Evolutionary conservation across 225 moss, liverwort and hornwort species (phyloP).

Genomic region (Asterella californica): DNA sequence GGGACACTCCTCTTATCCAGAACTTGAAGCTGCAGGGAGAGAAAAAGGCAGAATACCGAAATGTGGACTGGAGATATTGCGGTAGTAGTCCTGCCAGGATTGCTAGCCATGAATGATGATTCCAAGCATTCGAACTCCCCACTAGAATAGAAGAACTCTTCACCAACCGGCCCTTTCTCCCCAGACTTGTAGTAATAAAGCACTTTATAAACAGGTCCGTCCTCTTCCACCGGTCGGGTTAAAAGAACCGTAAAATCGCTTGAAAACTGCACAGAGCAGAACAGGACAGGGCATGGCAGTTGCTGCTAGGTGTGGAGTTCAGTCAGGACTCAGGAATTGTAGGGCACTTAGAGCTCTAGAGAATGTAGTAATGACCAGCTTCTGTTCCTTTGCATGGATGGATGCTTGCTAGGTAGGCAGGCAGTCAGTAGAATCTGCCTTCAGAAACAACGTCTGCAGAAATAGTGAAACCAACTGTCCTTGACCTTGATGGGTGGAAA

Average conservation of each 20-base stretch:
- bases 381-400: background rate
- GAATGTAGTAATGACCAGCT: background rate
- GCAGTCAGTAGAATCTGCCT: background rate
- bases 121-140: too few relatives aligned
- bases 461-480: background rate
- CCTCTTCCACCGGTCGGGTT: too few relatives aligned
- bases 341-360: background rate
- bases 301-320: background rate
- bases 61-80: too few relatives aligned
- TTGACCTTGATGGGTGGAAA: background rate
- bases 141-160: background rate
- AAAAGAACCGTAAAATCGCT: background rate
- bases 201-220: background rate
- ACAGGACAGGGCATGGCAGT: background rate
- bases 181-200: background rate
- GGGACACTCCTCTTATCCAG: too few relatives aligned
- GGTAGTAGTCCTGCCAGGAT: too few relatives aligned
- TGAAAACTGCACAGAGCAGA: background rate
- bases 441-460: background rate
- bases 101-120: too few relatives aligned
- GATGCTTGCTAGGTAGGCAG: background rate
- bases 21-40: too few relatives aligned
- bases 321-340: background rate
- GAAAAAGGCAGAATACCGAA: too few relatives aligned
- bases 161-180: background rate